Percentiles rank a stretch among this genome's conserved stretches.
Conservation (phyloP, 768 basidiomycete species). For the Naematelia aurantialba region DNA sequence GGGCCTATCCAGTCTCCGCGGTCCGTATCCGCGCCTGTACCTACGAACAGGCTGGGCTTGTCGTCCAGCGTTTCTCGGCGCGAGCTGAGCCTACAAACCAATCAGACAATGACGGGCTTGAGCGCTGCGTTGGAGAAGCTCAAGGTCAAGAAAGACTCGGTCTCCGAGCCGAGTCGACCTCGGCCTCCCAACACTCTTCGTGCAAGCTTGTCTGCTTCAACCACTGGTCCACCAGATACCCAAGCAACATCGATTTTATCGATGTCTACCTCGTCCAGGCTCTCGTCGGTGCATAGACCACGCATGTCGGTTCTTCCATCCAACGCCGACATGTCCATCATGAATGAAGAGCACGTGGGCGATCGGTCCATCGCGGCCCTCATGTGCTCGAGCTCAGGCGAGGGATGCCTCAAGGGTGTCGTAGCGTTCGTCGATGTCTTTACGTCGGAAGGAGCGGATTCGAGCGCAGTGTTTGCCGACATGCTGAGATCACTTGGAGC, state of each 20-base stretch:
- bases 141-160: constrained; percentile 23
- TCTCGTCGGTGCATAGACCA: constrained; percentile 25
- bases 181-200: neutral
- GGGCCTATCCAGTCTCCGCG: constrained; percentile 19
- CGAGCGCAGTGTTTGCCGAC: constrained; percentile 41
- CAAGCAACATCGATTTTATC: neutral
- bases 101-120: constrained; percentile 28
- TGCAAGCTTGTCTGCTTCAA: constrained; percentile 5
- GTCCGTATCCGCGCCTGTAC: constrained; percentile 35
- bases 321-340: constrained; percentile 12
- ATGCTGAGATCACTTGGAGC: constrained; percentile 48
- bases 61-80: constrained; percentile 23
- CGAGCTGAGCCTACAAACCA: constrained; percentile 27
- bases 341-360: constrained; percentile 13
- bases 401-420: constrained; percentile 44
- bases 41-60: neutral
- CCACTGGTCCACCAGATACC: constrained; percentile 1
- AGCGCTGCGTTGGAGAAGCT: constrained; percentile 36
- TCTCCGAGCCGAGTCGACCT: constrained; percentile 9
- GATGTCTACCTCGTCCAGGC: constrained; percentile 1
- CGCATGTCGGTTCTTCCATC: constrained; percentile 13
- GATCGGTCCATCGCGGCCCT: constrained; percentile 35
- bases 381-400: constrained; percentile 24
- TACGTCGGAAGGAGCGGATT: constrained; percentile 48
- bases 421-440: constrained; percentile 50